Percentiles rank a stretch among this genome's conserved stretches.
phyloP scores from a whole-genome alignment of 371 early-diverging fungal genomes.

The Mortierella sp. region DNA sequence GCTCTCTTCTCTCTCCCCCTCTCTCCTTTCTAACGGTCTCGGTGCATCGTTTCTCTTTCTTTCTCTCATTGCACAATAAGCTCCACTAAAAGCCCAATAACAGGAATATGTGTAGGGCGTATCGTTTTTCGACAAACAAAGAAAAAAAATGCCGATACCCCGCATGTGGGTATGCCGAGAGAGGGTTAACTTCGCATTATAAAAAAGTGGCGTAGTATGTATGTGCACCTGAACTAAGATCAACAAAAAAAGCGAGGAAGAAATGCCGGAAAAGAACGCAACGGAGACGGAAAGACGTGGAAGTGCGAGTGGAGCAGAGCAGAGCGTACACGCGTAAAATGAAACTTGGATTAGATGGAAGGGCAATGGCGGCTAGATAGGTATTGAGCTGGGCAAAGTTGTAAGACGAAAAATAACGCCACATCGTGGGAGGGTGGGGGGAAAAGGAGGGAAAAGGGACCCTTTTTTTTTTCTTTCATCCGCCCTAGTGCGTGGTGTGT shows the following conservation, averaged over 20 bases:
- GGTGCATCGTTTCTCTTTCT: neutral
- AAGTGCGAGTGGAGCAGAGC: neutral
- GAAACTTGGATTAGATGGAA: neutral
- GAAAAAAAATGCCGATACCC: neutral
- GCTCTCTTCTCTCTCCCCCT: neutral
- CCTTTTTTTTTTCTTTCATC: neutral
- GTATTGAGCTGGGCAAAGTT: constrained; percentile 1
- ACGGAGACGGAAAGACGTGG: neutral
- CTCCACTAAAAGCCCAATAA: neutral
- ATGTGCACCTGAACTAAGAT: neutral
- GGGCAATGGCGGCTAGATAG: neutral
- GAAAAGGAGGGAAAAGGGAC: neutral
- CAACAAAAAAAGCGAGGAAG: neutral
- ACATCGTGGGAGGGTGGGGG: neutral
- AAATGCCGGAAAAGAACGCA: neutral
- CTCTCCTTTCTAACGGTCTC: neutral
- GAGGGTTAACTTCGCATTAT: neutral
- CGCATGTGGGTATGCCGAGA: neutral
- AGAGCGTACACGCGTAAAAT: neutral
- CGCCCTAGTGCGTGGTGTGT: neutral
- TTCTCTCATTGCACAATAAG: neutral
- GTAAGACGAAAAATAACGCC: neutral
- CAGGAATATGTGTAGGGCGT: neutral
- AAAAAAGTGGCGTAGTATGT: constrained; percentile 7
- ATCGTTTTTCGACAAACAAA: neutral